A percentile compares a stretch with the other conserved stretches of the same genome.
Conservation (phyloP, 768 basidiomycete species). For the Zangia roseola region DNA sequence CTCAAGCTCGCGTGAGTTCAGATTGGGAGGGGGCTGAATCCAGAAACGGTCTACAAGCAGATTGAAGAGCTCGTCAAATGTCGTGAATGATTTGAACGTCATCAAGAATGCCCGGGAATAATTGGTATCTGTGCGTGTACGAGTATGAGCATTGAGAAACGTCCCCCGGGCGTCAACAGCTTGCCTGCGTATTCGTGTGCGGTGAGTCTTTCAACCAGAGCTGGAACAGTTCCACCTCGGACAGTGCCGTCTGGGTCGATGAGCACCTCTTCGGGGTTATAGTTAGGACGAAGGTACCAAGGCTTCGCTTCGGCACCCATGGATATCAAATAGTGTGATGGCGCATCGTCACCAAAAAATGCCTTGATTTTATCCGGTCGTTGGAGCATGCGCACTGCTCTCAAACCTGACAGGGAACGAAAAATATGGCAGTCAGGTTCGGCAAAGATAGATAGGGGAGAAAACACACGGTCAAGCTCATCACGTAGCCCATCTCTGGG, state of each 20-base stretch:
- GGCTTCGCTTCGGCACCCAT: slow-evolving; percentile 45
- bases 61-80: slow-evolving; percentile 52
- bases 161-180: slow-evolving; percentile 13
- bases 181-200: slow-evolving; percentile 59
- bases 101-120: slow-evolving; percentile 64
- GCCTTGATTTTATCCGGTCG: slow-evolving; percentile 44
- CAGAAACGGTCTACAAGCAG: slow-evolving; percentile 55
- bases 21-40: slow-evolving; percentile 47
- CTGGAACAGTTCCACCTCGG: slow-evolving; percentile 58
- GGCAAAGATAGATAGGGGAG: neutral
- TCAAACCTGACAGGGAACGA: slow-evolving; percentile 13
- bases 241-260: slow-evolving; percentile 63
- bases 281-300: slow-evolving; percentile 60
- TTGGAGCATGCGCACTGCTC: slow-evolving; percentile 14
- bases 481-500: neutral
- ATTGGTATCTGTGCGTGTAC: slow-evolving; percentile 41
- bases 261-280: slow-evolving; percentile 54
- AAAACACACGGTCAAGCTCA: slow-evolving; percentile 16
- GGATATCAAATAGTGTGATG: slow-evolving; percentile 40
- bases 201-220: slow-evolving; percentile 65
- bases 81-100: slow-evolving; percentile 69
- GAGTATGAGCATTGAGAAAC: slow-evolving; percentile 8
- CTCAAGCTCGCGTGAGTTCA: slow-evolving; percentile 42
- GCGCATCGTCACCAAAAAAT: slow-evolving; percentile 53
- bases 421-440: neutral